A percentile compares a stretch with the other conserved stretches of the same genome.
Evolutionary conservation across 2,329 filamentous ascomycete genomes (phyloP).

Genomic region (Botrytis porri): DNA sequence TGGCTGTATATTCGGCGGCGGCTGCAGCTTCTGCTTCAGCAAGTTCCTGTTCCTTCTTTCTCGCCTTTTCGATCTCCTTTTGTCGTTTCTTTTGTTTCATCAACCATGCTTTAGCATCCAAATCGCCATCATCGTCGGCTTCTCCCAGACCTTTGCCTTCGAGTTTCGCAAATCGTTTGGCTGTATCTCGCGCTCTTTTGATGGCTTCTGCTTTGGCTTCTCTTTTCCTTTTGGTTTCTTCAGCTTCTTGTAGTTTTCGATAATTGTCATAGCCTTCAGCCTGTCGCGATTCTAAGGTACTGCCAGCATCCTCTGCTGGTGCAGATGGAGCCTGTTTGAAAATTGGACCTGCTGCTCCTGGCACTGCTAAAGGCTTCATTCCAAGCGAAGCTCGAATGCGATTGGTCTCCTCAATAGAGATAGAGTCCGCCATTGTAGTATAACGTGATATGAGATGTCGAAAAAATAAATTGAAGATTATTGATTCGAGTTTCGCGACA

Average conservation of each 20-base stretch:
- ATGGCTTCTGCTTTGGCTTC: conserved; percentile 79
- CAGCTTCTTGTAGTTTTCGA: conserved; percentile 62
- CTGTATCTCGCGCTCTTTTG: conserved; percentile 82
- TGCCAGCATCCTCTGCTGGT: conserved; percentile 64
- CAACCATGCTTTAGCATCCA: conserved; percentile 84
- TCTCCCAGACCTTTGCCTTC: conserved; percentile 86
- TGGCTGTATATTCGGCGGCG: conserved; percentile 74
- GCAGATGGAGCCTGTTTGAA: conserved; percentile 49
- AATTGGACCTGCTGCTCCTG: conserved; percentile 58
- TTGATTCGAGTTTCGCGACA: neutral
- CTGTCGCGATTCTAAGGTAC: conserved; percentile 79
- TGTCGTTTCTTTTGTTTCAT: conserved; percentile 88
- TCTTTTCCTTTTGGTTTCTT: conserved; percentile 72
- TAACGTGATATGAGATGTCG: neutral
- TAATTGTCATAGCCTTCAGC: conserved; percentile 74
- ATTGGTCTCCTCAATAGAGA: conserved; percentile 90
- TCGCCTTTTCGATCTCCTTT: conserved; percentile 80
- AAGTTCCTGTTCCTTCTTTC: conserved; percentile 70
- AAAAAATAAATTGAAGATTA: neutral
- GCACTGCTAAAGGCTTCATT: conserved; percentile 83
- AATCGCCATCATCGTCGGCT: conserved; percentile 57
- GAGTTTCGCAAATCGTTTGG: conserved; percentile 70
- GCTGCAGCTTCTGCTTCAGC: conserved; percentile 70
- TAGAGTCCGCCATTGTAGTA: conserved; percentile 50
- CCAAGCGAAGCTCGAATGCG: conserved; percentile 85